Evolutionary conservation across 805 yeast species (phyloP).

Genomic region (Candida ovalis): DNA sequence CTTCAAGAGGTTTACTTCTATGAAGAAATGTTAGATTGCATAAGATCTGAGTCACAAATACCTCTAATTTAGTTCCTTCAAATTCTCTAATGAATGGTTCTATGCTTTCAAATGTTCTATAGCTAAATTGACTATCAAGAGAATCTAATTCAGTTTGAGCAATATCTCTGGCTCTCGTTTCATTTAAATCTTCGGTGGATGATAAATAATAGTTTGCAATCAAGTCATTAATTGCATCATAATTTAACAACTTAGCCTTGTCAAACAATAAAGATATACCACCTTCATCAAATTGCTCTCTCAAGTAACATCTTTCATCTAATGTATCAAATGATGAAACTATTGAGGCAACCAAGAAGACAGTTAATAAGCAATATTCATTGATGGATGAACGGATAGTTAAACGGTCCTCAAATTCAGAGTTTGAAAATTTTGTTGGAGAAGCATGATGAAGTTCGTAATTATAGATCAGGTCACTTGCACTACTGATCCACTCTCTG

Average conservation of each 20-base stretch:
- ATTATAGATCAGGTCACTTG: constrained; percentile 13
- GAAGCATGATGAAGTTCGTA: constrained; percentile 8
- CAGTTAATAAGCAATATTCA: constrained; percentile 69
- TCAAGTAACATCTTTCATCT: constrained; percentile 48
- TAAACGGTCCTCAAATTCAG: constrained; percentile 3
- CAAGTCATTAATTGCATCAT: constrained; percentile 61
- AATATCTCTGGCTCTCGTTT: constrained; percentile 18
- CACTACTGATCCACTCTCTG: constrained; percentile 16
- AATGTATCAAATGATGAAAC: constrained; percentile 37
- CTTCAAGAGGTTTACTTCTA: constrained; percentile 4
- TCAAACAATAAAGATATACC: constrained; percentile 53
- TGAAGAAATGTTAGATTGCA: constrained; percentile 9
- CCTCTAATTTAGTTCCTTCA: background rate
- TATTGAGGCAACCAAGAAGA: constrained; percentile 67
- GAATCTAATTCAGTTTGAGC: background rate
- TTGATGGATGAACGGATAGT: constrained; percentile 9
- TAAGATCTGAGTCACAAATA: constrained; percentile 7
- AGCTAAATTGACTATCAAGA: background rate
- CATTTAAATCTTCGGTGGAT: constrained; percentile 53
- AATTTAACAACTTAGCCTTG: constrained; percentile 48
- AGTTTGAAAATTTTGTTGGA: constrained; percentile 1
- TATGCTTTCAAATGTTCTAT: background rate
- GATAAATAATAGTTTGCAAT: constrained; percentile 56
- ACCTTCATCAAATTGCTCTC: constrained; percentile 55
- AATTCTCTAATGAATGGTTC: constrained; percentile 30